Evolutionary conservation across 2,329 filamentous ascomycete species (phyloP).

Genomic region (Chrysoporthe puriensis): DNA sequence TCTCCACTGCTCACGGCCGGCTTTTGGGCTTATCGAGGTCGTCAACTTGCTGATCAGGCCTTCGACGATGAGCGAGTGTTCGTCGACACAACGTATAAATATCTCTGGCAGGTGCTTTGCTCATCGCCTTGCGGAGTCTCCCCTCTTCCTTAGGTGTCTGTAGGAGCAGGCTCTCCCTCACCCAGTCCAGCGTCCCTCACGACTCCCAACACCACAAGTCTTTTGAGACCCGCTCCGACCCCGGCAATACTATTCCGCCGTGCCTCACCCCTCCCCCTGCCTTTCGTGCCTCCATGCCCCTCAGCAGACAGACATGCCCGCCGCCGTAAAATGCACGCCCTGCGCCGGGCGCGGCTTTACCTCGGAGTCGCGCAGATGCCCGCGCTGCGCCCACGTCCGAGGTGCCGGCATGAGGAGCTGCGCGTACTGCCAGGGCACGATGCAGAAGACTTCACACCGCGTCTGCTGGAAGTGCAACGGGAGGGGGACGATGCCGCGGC

Average conservation of each 20-base stretch:
- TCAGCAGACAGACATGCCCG: background rate
- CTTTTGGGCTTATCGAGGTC: background rate
- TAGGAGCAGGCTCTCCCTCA: slow-evolving; percentile 10
- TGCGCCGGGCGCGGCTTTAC: slow-evolving; percentile 6
- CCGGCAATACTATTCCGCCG: background rate
- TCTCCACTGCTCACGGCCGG: background rate
- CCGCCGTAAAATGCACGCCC: slow-evolving; percentile 4
- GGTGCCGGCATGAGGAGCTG: background rate
- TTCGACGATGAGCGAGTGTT: background rate
- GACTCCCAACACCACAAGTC: background rate
- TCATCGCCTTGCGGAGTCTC: background rate
- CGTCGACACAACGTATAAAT: background rate
- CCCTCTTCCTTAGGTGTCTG: background rate
- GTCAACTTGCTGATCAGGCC: background rate
- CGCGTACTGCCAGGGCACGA: slow-evolving; percentile 6
- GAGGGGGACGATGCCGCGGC: slow-evolving; percentile 13
- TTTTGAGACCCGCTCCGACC: background rate
- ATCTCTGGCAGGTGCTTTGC: too few species aligned
- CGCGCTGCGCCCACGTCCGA: slow-evolving; percentile 12
- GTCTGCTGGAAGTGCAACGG: slow-evolving; percentile 21
- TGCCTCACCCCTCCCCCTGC: background rate
- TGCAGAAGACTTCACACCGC: slow-evolving; percentile 6
- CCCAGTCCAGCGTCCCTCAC: slow-evolving; percentile 12
- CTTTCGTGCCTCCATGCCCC: background rate
- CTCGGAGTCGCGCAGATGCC: slow-evolving; percentile 11